Evolutionary conservation across 1,139 yeast species (phyloP).

Genomic region (Taphrina communis): DNA sequence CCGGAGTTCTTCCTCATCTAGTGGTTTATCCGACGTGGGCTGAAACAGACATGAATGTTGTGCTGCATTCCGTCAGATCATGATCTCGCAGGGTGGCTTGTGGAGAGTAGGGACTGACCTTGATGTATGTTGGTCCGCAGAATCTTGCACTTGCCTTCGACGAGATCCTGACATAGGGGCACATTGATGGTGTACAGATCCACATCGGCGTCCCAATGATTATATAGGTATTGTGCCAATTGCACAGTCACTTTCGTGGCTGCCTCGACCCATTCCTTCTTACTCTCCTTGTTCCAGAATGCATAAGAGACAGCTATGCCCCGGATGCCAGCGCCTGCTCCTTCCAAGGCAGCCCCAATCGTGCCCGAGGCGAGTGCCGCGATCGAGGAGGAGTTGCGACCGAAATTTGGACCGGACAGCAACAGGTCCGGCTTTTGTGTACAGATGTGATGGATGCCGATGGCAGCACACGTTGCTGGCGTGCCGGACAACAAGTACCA

Average conservation of each 20-base stretch:
- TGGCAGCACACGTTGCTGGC: slow-evolving; percentile 93
- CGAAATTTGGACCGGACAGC: slow-evolving; percentile 92
- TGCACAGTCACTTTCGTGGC: slow-evolving; percentile 74
- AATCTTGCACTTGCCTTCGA: slow-evolving; percentile 62
- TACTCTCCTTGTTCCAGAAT: slow-evolving; percentile 57
- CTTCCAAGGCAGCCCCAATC: slow-evolving; percentile 96
- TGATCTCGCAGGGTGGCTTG: not conserved
- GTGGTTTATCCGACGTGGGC: slow-evolving; percentile 66
- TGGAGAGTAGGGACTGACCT: slow-evolving; percentile 60
- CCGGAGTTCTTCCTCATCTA: slow-evolving; percentile 67
- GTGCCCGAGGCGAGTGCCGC: slow-evolving; percentile 95
- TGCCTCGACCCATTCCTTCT: slow-evolving; percentile 60
- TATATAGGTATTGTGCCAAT: slow-evolving; percentile 63
- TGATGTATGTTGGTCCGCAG: slow-evolving; percentile 78
- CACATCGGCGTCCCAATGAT: slow-evolving; percentile 61
- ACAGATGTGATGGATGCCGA: slow-evolving; percentile 79
- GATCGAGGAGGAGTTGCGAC: slow-evolving; percentile 88
- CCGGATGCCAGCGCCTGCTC: slow-evolving; percentile 58
- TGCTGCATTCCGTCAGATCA: slow-evolving; percentile 47
- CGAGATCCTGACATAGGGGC: slow-evolving; percentile 66
- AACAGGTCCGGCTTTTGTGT: slow-evolving; percentile 74
- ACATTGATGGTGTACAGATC: slow-evolving; percentile 85
- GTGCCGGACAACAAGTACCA: slow-evolving; percentile 83
- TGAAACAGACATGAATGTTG: slow-evolving; percentile 45
- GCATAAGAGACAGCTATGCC: slow-evolving; percentile 28